A percentile compares a stretch with the other conserved stretches of the same genome.
Evolutionary conservation across 2,329 filamentous ascomycete genomes (phyloP).

Genomic region (Scedosporium apiospermum): DNA sequence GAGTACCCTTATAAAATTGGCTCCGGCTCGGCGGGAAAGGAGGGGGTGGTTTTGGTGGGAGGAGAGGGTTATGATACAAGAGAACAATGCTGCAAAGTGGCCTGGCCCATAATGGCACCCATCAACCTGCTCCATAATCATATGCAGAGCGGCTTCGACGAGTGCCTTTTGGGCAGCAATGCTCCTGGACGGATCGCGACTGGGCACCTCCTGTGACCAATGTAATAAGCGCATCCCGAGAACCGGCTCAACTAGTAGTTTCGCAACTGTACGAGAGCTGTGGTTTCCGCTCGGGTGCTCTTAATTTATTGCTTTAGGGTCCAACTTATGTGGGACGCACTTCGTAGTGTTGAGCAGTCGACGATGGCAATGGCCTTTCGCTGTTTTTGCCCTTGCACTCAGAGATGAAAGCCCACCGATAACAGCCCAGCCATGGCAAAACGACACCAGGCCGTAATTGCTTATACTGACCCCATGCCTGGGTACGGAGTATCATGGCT

Average conservation of each 20-base stretch:
- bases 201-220: not conserved
- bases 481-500: no score
- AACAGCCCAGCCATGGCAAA: no score
- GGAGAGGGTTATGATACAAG: not conserved
- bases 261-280: not conserved
- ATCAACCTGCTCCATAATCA: not conserved
- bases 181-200: constrained; percentile 8
- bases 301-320: no score
- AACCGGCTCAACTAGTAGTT: not conserved
- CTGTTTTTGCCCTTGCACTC: no score
- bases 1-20: not conserved
- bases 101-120: no score
- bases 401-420: no score
- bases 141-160: constrained; percentile 8
- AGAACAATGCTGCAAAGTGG: not conserved
- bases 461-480: no score
- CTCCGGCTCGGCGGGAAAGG: not conserved
- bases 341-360: no score
- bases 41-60: not conserved
- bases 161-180: constrained; percentile 13
- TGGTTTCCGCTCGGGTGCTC: not conserved
- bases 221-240: not conserved
- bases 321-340: no score
- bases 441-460: no score
- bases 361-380: no score